Conservation (phyloP, 495 filamentous ascomycete species). For the Jackrogersella minutella region DNA sequence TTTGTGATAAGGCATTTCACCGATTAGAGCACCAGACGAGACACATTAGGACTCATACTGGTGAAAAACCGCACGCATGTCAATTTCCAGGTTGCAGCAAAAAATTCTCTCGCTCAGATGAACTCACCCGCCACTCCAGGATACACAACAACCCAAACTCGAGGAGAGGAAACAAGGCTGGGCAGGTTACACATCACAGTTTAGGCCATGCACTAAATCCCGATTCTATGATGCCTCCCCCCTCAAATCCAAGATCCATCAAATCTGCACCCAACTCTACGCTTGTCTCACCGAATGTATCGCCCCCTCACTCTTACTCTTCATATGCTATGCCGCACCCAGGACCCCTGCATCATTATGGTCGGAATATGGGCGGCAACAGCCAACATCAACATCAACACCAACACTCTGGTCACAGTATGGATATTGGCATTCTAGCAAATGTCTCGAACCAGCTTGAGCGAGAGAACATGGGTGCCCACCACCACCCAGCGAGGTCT, state of each 20-base stretch:
- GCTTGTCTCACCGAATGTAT: slow-evolving; percentile 91
- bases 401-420: slow-evolving; percentile 57
- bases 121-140: slow-evolving; percentile 94
- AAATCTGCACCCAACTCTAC: slow-evolving; percentile 91
- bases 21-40: slow-evolving; percentile 97
- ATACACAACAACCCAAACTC: slow-evolving; percentile 99
- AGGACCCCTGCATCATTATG: slow-evolving; percentile 68
- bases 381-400: too few relatives aligned
- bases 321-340: slow-evolving; percentile 74
- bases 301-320: slow-evolving; percentile 89
- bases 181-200: slow-evolving; percentile 56
- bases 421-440: slow-evolving; percentile 90
- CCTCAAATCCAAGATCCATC: slow-evolving; percentile 67
- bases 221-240: slow-evolving; percentile 76
- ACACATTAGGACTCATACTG: slow-evolving; percentile 97
- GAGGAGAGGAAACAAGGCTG: slow-evolving; percentile 84
- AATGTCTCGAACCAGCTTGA: slow-evolving; percentile 89
- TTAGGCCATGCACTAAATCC: slow-evolving; percentile 53
- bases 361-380: slow-evolving; percentile 59
- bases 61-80: slow-evolving; percentile 97
- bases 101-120: slow-evolving; percentile 95
- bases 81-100: slow-evolving; percentile 95
- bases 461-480: slow-evolving; percentile 67
- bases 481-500: slow-evolving; percentile 47
- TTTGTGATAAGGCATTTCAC: slow-evolving; percentile 99